Conservation (phyloP, 306 rosid species). For the Quercus dentata region DNA sequence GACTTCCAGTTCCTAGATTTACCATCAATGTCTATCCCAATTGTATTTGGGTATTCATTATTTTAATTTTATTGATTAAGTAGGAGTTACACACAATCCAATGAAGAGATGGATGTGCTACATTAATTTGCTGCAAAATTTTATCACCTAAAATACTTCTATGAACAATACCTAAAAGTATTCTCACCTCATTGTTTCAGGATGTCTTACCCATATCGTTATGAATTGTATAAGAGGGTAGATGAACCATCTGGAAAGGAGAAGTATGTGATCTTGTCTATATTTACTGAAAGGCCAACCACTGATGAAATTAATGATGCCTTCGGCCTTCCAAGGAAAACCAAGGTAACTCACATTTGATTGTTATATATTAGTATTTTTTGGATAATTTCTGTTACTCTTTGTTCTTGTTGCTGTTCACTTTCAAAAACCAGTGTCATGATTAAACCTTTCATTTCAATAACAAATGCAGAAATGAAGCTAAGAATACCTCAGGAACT, state of each 20-base stretch:
- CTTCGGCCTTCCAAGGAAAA: slow-evolving; percentile 49
- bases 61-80: background rate
- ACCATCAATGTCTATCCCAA: background rate
- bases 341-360: slow-evolving; percentile 37
- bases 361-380: background rate
- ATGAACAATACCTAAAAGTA: background rate
- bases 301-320: slow-evolving; percentile 67
- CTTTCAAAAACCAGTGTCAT: background rate
- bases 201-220: slow-evolving; percentile 62
- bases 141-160: background rate
- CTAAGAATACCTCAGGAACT: slow-evolving; percentile 35
- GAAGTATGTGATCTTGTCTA: slow-evolving; percentile 58
- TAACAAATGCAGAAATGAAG: slow-evolving; percentile 32
- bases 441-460: slow-evolving; percentile 14
- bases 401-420: slow-evolving; percentile 4
- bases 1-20: background rate
- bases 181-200: slow-evolving; percentile 21
- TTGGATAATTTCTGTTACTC: background rate
- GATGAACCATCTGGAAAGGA: slow-evolving; percentile 70
- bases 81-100: background rate
- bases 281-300: slow-evolving; percentile 59
- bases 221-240: slow-evolving; percentile 84
- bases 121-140: background rate
- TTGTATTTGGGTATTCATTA: background rate
- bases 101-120: background rate